Evolutionary conservation across 2,329 filamentous ascomycete genomes (phyloP), one percentile per base, ranked within the genome.

Genomic region (Cladophialophora immunda): DNA sequence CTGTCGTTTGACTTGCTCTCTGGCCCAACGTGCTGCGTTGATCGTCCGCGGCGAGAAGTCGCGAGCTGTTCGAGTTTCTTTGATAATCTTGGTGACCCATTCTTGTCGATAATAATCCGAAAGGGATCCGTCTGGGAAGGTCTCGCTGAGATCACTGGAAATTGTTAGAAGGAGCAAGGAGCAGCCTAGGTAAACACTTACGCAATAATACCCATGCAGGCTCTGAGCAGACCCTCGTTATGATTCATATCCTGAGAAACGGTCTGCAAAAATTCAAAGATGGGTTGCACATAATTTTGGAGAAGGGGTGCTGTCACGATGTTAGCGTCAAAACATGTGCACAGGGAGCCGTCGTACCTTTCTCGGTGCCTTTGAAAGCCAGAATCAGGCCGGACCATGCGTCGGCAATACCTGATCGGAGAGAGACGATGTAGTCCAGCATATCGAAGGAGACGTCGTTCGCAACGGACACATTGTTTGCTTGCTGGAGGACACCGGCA

Each of bases 361-460:
- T 76, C 61, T 78, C 74, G 34, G 76, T 92, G 59, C 86, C 82
- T 84, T 95, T 97, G 90, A 98, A 93, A 61, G 95, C 93, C 78
- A 94, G 89, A 76, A 99, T 93, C 72, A 97, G 95, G 72, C 95
- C 95, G 75, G 94, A 93, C 94, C 96, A 99, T 36, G 95, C 95
- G 84, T 99, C 95, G 90, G 98, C 97, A 73, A 99, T 98, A 73
- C 94, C 95, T 78, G 99, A 96, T 62, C 95, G 90, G 57, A 99
- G 86, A 22, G 94, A 97, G 71, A 97, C 88, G 73, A 99, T 90
- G 78, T 99, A 99, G 80, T 98, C 94, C 65, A 94, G 90, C 91
- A 98, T 97, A 81, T 99, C 95, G 74, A 94, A 95, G 58, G 91
- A 92, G 66, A 91, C 90, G 72, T 97, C 93, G 30, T 89, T 86